phyloP scores from a whole-genome alignment of 768 basidiomycete genomes.

The Scleroderma bovista region DNA sequence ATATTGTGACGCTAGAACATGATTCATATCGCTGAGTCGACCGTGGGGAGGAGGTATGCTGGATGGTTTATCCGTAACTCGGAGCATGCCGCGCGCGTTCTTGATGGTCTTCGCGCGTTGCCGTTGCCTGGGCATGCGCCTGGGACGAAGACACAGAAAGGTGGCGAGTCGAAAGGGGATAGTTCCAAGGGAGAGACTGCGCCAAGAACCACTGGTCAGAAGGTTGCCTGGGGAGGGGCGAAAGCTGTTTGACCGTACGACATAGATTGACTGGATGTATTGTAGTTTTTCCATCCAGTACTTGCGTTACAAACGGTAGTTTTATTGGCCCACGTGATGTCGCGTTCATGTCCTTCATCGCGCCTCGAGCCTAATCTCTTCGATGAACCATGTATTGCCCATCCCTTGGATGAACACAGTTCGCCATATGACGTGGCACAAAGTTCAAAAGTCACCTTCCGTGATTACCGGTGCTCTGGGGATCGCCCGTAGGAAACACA shows the following conservation, averaged over 20 bases:
- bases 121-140: slow-evolving; percentile 40
- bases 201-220: slow-evolving; percentile 41
- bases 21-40: slow-evolving; percentile 95
- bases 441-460: too few relatives aligned
- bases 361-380: too few relatives aligned
- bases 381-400: too few relatives aligned
- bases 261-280: background rate
- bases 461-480: too few relatives aligned
- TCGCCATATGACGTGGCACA: too few relatives aligned
- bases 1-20: slow-evolving; percentile 58
- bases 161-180: slow-evolving; percentile 14
- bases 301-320: background rate
- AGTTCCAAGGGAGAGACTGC: slow-evolving; percentile 25
- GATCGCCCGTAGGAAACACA: too few relatives aligned
- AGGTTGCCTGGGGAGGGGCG: slow-evolving; percentile 48
- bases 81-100: slow-evolving; percentile 83
- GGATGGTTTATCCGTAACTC: slow-evolving; percentile 98
- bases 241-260: slow-evolving; percentile 27
- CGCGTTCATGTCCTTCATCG: too few relatives aligned
- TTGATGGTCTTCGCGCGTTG: slow-evolving; percentile 64
- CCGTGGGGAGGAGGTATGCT: slow-evolving; percentile 87
- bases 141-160: slow-evolving; percentile 8
- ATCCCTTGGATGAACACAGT: too few relatives aligned
- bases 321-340: too few relatives aligned
- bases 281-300: background rate